Evolutionary conservation across 2,329 filamentous ascomycete genomes (phyloP), one percentile per base, ranked within the genome.

Genomic region (Paecilomyces niveus): DNA sequence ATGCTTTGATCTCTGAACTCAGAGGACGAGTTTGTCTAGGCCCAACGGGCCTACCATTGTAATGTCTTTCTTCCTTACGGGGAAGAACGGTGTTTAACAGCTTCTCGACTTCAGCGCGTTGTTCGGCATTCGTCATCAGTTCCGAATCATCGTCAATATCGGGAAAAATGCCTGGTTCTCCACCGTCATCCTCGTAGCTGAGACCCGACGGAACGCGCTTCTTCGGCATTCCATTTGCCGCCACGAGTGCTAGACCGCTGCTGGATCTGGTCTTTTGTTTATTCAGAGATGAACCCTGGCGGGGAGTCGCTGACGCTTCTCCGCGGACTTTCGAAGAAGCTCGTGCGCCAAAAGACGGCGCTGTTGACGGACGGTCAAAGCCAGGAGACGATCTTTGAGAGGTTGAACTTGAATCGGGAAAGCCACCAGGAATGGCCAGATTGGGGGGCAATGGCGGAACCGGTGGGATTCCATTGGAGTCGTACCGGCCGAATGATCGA

Each of bases 371-470:
- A 21, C 70, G 69, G 49, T 72, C 26, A 29, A 29, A 5, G 26
- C 26, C 26, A 5, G 26, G 26, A 5, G 26, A 29, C 26, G 26
- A 29, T 29, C 7, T 29, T 29, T 7, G 26, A 29, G 26, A 29
- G 26, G 26, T 7, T 29, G 26, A 29, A 4, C 26, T 68, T 10
- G 61, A 61, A 18, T 50, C 55, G 11, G 62, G 64, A 15, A 66
- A 56, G 52, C 73, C 72, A 26, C 74, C 75, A 2, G 76, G 75
- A 18, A 78, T 70, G 33, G 73, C 67, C 33, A 79, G 65, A 4
- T 69, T 70, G 0, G 69, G 64, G 13, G 76, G 76, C n/a, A 79
- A 71, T 21, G 77, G 77, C 11, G 77, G 77, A 3, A 79, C 77
- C 11, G 77, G 77, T 1, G 76, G 76, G n/a, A 79, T 74, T 35